Evolutionary conservation across 2,329 filamentous ascomycete species (phyloP).

Genomic region (Trichoderma asperellum): DNA sequence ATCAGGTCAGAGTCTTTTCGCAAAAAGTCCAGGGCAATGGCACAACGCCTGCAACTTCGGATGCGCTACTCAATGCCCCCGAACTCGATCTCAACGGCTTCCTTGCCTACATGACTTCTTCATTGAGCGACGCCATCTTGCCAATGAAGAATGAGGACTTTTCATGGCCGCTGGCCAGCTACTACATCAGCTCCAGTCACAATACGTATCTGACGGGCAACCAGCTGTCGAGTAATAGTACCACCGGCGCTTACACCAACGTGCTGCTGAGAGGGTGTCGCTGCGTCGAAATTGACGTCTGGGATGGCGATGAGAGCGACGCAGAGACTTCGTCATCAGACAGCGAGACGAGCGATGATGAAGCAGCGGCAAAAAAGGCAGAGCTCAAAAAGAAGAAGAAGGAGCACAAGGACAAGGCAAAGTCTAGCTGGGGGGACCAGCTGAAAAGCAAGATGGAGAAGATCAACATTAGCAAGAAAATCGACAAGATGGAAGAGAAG

Average conservation of each 20-base stretch:
- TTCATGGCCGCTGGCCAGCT: constrained; percentile 81
- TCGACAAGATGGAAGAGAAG: constrained; percentile 39
- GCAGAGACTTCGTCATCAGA: constrained; percentile 68
- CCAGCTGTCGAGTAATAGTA: constrained; percentile 84
- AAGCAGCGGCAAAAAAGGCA: constrained; percentile 31
- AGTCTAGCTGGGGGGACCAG: constrained; percentile 59
- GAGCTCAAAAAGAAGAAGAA: constrained; percentile 37
- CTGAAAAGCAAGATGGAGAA: constrained; percentile 64
- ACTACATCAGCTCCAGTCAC: constrained; percentile 93
- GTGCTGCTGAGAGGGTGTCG: constrained; percentile 83
- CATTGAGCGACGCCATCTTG: constrained; percentile 48
- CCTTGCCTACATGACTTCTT: constrained; percentile 60
- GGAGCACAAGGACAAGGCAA: constrained; percentile 54
- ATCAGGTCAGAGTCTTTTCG: constrained; percentile 52
- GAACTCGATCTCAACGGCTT: constrained; percentile 55
- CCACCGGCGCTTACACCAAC: constrained; percentile 83
- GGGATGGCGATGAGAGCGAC: constrained; percentile 82
- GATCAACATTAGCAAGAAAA: constrained; percentile 51
- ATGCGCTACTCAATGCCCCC: constrained; percentile 36
- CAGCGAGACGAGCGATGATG: constrained; percentile 56
- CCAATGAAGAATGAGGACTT: constrained; percentile 55
- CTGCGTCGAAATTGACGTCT: constrained; percentile 93
- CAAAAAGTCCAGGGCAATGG: constrained; percentile 52
- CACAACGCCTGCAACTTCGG: constrained; percentile 37
- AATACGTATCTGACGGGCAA: constrained; percentile 92